phyloP scores from a whole-genome alignment of 2,329 filamentous ascomycete genomes.

The Cryphonectria naterciae region DNA sequence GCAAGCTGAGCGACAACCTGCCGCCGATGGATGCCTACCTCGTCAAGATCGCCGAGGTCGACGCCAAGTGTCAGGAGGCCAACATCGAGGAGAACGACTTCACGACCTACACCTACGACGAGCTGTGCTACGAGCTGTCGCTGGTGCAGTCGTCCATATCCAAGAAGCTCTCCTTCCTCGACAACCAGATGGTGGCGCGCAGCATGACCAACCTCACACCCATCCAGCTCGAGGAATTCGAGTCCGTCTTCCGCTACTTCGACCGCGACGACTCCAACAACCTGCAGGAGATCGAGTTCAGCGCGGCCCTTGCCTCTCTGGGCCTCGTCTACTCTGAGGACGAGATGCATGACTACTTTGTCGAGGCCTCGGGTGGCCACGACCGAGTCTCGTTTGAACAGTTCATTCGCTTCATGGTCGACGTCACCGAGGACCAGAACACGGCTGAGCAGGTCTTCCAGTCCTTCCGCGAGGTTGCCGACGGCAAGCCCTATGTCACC shows the following conservation, averaged over 20 bases:
- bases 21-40: constrained; percentile 90
- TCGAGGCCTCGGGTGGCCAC: constrained; percentile 78
- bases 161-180: constrained; percentile 94
- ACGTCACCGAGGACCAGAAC: constrained; percentile 98
- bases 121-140: constrained; percentile 89
- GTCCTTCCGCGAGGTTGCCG: constrained; percentile 94
- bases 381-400: constrained; percentile 94
- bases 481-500: constrained; percentile 98
- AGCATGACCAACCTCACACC: constrained; percentile 99
- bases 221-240: constrained; percentile 97
- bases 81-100: constrained; percentile 99
- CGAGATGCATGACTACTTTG: constrained; percentile 96
- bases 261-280: constrained; percentile 91
- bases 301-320: constrained; percentile 89
- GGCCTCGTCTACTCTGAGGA: constrained; percentile 96
- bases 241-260: constrained; percentile 97
- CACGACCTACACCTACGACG: constrained; percentile 98
- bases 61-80: constrained; percentile 88
- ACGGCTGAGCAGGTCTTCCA: constrained; percentile 98
- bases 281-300: constrained; percentile 92
- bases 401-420: constrained; percentile 99
- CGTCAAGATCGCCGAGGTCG: constrained; percentile 81
- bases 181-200: constrained; percentile 97
- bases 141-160: constrained; percentile 90
- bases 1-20: constrained; percentile 81